phyloP scores from a whole-genome alignment of 2,329 filamentous ascomycete genomes.

The Fusarium acutatum region DNA sequence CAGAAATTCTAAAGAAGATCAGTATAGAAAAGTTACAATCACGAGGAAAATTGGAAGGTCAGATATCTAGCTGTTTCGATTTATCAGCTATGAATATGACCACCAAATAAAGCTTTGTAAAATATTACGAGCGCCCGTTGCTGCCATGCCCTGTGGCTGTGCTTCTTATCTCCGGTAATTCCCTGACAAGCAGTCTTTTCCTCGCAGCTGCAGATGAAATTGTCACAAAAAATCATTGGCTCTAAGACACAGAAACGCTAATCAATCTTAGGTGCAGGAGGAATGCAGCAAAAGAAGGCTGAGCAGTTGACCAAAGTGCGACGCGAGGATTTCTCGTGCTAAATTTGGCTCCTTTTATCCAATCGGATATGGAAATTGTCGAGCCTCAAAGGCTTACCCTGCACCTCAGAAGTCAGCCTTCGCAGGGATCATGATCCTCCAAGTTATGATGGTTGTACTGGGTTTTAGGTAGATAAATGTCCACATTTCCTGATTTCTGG shows the following conservation, averaged over 20 bases:
- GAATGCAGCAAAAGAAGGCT: background rate
- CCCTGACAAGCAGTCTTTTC: background rate
- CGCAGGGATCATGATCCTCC: background rate
- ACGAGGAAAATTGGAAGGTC: no score
- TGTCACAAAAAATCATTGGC: background rate
- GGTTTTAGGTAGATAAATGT: background rate
- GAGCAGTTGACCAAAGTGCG: background rate
- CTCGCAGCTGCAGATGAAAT: accelerated
- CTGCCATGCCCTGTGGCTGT: no score
- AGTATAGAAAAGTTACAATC: no score
- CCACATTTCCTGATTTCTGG: background rate
- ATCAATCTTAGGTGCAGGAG: background rate
- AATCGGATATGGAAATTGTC: background rate
- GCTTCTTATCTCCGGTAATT: background rate
- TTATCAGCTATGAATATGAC: background rate
- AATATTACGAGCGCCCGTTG: no score
- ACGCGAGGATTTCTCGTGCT: background rate
- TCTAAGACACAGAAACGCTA: background rate
- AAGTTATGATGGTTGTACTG: background rate
- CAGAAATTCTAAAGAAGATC: no score
- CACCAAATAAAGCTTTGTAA: background rate
- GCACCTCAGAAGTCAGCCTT: background rate
- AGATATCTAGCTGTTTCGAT: background rate
- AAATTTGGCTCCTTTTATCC: background rate
- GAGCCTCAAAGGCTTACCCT: background rate